These are phyloP conservation scores for Dicorynia guianensis DNA, from an alignment of 306 rosid species.

Conservation along the genomic window DNA sequence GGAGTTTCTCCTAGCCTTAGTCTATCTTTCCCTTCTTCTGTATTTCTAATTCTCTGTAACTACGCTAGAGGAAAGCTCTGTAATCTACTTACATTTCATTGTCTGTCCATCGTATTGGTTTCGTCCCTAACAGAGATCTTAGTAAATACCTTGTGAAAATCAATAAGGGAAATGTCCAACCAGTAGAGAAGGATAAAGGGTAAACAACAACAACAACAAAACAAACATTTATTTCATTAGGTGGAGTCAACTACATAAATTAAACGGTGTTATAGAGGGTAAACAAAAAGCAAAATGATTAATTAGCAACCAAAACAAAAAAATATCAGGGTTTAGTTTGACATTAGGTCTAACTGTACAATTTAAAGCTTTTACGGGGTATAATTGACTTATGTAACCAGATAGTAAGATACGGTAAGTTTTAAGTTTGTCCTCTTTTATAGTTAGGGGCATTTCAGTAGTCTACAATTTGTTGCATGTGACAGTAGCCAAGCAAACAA, in stretches of 20 bases:
- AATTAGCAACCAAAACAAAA: conserved; percentile 25
- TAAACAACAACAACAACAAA: too few species aligned
- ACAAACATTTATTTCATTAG: too few species aligned
- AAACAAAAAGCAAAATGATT: background rate
- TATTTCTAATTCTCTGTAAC: too few species aligned
- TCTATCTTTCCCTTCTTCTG: too few species aligned
- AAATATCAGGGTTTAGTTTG: background rate
- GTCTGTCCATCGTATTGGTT: too few species aligned
- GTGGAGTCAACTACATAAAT: too few species aligned
- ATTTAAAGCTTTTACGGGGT: conserved; percentile 12
- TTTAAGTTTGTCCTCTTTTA: background rate
- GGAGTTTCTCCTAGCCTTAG: too few species aligned
- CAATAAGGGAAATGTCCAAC: background rate
- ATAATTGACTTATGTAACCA: conserved; percentile 4
- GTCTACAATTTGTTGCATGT: background rate
- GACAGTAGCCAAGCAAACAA: conserved; percentile 7
- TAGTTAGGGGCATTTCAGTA: background rate
- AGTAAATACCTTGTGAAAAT: background rate
- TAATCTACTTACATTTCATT: too few species aligned
- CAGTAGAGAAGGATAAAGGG: background rate
- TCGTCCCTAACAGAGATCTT: too few species aligned
- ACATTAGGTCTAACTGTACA: background rate
- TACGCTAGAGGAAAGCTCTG: too few species aligned
- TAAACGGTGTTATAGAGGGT: too few species aligned
- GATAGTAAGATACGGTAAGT: background rate